phyloP scores from a whole-genome alignment of 176 grass and related monocot species.

The Carex parvula region DNA sequence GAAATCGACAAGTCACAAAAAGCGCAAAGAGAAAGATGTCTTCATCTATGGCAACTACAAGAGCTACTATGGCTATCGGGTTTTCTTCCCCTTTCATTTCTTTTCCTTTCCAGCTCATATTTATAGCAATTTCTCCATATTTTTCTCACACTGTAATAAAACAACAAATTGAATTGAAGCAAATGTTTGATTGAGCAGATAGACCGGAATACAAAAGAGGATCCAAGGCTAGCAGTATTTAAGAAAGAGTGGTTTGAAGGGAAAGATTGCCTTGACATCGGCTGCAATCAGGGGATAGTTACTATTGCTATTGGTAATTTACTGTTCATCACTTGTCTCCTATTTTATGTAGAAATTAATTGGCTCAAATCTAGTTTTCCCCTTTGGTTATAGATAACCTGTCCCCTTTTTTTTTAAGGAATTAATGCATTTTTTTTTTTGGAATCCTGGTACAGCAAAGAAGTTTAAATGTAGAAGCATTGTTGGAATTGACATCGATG shows the following conservation, averaged over 20 bases:
- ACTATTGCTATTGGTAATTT: constrained; percentile 72
- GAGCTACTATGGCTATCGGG: constrained; percentile 91
- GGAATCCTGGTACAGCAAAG: constrained; percentile 47
- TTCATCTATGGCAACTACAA: constrained; percentile 96
- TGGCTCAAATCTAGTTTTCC: neutral
- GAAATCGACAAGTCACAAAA: constrained; percentile 18
- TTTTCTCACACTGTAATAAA: neutral
- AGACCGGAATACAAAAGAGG: constrained; percentile 56
- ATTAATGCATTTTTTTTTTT: constrained; percentile 19
- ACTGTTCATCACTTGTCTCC: neutral
- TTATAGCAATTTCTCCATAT: neutral
- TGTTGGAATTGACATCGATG: constrained; percentile 85
- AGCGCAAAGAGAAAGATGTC: constrained; percentile 50
- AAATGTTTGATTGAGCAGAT: constrained; percentile 40
- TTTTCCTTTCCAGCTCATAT: neutral
- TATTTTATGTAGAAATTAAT: constrained; percentile 9
- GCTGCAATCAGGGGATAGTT: constrained; percentile 89
- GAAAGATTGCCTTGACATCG: constrained; percentile 96
- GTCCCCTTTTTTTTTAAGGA: neutral
- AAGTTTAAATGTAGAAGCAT: constrained; percentile 85
- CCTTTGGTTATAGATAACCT: constrained; percentile 4
- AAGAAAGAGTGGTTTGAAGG: constrained; percentile 84
- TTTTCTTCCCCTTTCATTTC: neutral
- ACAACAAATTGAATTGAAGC: neutral
- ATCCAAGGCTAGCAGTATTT: constrained; percentile 70